Conservation (phyloP, 352 stramenopile species). For the Globisporangium heterothallicum region DNA sequence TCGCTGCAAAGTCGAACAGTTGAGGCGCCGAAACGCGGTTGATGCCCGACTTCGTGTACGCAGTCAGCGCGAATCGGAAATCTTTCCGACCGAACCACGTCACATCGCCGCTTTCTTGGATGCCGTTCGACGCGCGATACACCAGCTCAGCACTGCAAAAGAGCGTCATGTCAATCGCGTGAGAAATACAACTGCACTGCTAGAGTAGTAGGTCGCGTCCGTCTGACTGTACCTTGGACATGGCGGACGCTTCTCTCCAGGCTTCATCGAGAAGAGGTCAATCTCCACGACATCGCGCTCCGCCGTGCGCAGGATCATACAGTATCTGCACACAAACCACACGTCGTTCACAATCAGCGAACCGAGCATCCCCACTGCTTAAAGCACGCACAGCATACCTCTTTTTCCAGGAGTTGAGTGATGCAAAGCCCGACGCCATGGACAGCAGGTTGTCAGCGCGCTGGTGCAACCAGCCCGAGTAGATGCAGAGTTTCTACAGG, state of each 20-base stretch:
- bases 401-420: constrained; percentile 80
- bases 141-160: constrained; percentile 42
- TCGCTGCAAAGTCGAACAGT: constrained; percentile 57
- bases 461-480: constrained; percentile 80
- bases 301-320: constrained; percentile 59
- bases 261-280: constrained; percentile 74
- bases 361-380: neutral
- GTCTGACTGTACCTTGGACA: constrained; percentile 51
- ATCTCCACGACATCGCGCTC: constrained; percentile 65
- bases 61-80: constrained; percentile 58
- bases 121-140: constrained; percentile 50
- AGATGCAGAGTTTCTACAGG: constrained; percentile 67
- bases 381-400: constrained; percentile 23
- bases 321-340: constrained; percentile 42
- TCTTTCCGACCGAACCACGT: constrained; percentile 73
- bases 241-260: constrained; percentile 60
- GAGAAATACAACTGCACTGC: neutral
- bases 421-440: constrained; percentile 59
- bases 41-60: constrained; percentile 54
- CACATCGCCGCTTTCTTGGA: constrained; percentile 43
- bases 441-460: constrained; percentile 78
- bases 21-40: constrained; percentile 59
- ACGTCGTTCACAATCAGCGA: neutral
- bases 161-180: too few relatives aligned
- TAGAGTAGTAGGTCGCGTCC: too few relatives aligned